Conservation (phyloP, 352 stramenopile genomes). For the Porosira glacialis region DNA sequence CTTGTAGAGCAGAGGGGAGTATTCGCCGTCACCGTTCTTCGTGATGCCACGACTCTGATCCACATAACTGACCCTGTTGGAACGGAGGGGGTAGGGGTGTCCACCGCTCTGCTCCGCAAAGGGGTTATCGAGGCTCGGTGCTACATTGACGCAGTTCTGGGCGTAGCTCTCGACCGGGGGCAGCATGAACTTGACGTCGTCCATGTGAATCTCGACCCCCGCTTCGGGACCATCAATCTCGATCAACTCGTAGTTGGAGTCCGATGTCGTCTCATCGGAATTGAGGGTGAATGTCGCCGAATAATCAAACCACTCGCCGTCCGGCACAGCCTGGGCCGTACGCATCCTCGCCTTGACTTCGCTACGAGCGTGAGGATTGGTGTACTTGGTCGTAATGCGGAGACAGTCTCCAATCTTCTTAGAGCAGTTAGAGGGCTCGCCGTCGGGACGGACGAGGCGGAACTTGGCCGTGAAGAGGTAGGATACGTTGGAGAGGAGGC, state of each 20-base stretch:
- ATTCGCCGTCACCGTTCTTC: no score
- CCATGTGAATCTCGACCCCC: slow-evolving; percentile 21
- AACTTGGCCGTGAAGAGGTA: no score
- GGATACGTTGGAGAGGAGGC: no score
- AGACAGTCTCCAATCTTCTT: not conserved
- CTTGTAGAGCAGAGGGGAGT: slow-evolving; percentile 13
- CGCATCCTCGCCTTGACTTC: slow-evolving; percentile 7
- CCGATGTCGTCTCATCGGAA: not conserved
- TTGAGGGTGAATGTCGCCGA: slow-evolving; percentile 16
- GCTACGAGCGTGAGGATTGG: no score
- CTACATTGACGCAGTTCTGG: slow-evolving; percentile 2
- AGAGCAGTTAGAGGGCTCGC: not conserved
- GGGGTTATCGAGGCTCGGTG: no score
- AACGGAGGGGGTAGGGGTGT: no score
- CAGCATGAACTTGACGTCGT: slow-evolving; percentile 44
- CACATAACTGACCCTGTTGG: no score
- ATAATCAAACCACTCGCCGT: slow-evolving; percentile 50
- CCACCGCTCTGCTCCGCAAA: no score
- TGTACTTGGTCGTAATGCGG: slow-evolving; percentile 7
- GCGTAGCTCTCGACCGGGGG: slow-evolving; percentile 35
- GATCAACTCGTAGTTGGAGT: slow-evolving; percentile 16
- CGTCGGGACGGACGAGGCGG: no score
- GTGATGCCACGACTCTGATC: no score
- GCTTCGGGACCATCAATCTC: slow-evolving; percentile 15
- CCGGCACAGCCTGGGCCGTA: slow-evolving; percentile 15